A percentile compares a stretch with the other conserved stretches of the same genome.
Conservation (phyloP, 306 rosid genomes). For the Sindora glabra region DNA sequence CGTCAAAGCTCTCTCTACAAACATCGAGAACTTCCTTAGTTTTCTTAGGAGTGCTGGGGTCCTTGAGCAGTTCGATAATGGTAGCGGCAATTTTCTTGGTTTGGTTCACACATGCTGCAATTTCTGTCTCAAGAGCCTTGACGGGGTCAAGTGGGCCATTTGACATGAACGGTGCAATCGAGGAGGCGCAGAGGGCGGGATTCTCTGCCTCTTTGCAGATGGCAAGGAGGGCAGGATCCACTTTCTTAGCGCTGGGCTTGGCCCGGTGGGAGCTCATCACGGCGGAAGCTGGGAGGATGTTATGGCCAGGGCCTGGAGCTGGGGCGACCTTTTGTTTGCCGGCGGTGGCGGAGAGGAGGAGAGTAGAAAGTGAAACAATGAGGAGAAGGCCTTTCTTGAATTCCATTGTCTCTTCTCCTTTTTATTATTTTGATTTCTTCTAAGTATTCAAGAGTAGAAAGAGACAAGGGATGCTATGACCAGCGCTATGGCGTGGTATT, state of each 20-base stretch:
- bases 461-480: too few species aligned
- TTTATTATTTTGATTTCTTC: too few species aligned
- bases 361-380: constrained; percentile 12
- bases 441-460: too few species aligned
- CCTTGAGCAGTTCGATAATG: not conserved
- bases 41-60: not conserved
- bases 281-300: too few species aligned
- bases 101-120: not conserved
- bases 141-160: not conserved
- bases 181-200: too few species aligned
- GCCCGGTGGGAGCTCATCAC: too few species aligned
- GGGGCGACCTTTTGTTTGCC: too few species aligned
- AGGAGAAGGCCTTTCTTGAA: constrained; percentile 9
- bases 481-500: too few species aligned
- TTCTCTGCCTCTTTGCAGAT: too few species aligned
- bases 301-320: too few species aligned
- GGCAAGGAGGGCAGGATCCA: too few species aligned
- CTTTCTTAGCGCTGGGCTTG: too few species aligned
- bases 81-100: not conserved
- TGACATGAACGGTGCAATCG: not conserved
- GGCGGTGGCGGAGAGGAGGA: not conserved
- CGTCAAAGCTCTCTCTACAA: not conserved
- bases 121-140: constrained; percentile 1
- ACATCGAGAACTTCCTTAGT: not conserved
- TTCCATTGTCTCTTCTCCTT: constrained; percentile 22